Base-by-base conservation (phyloP, 441 rosid species). In the Erysimum cheiri region DNA sequence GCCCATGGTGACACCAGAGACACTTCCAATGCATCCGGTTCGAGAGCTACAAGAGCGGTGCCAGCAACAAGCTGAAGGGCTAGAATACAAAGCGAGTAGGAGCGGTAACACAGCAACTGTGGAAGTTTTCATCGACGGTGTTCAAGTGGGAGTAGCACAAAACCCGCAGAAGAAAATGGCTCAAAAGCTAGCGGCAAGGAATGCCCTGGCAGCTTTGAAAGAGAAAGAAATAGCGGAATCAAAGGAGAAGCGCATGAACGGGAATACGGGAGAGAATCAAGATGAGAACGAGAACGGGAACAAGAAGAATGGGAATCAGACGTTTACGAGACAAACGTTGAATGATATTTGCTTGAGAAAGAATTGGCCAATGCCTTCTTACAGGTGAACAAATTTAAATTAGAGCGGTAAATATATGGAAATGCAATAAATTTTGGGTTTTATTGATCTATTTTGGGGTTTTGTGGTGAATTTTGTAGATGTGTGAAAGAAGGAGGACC, bases 141-240 rank as follows among this genome's bases (percentile, higher is more conserved):
- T 92, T 8, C 96, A 89, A 74, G 80, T 93, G 5, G 99, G 99
- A 65, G 83, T 89, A 4, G 99, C 99, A 36, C 96, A 91, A 72
- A 96, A 96, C 73, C 93, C 96, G 0, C 98, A 92, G 76, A 96
- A 92, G 90, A 96, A 92, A 85, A 96, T 96, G 99, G 99, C 99
- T 44, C 99, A 96, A 82, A 96, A 96, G 79, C 94, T 92, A 64
- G 99, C 99, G 13, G 99, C 99, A 0, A 85, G 99, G 80, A 96
- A 93, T 73, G 96, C 99, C 0, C 96, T 96, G n/a, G 94, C 82
- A 32, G 83, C 81, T 15, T 73, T 96, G 83, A 96, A 96, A 68
- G 96, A 88, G 81, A 96, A 85, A 80, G 98, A 93, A 75, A 74
- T 69, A 52, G 84, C 83, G 17, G 88, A 84, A 44, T 81, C 89